Evolutionary conservation across 768 basidiomycete species (phyloP).

Genomic region (Mycena maculata): DNA sequence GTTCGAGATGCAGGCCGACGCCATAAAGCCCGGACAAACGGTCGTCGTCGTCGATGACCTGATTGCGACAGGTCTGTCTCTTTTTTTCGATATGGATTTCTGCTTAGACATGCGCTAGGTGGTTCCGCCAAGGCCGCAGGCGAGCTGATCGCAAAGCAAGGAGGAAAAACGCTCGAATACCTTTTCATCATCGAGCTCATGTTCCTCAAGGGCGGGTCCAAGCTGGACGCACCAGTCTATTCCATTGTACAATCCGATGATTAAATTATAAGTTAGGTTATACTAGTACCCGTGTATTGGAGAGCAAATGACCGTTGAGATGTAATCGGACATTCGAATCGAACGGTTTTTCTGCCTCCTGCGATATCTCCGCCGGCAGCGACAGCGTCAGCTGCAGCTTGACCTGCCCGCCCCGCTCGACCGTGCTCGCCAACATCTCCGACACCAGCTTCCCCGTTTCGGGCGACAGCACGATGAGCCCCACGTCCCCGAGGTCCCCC

Average conservation of each 20-base stretch:
- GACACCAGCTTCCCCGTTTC: conserved; percentile 64
- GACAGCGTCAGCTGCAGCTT: conserved; percentile 57
- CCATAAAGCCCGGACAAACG: conserved; percentile 83
- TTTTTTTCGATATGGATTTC: conserved; percentile 3
- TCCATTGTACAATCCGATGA: conserved; percentile 87
- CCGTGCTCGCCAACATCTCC: conserved; percentile 66
- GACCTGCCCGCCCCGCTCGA: conserved; percentile 60
- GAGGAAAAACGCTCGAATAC: conserved; percentile 91
- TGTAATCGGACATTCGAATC: conserved; percentile 65
- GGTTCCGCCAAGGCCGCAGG: conserved; percentile 96
- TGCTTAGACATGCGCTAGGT: conserved; percentile 56
- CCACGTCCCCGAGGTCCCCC: conserved; percentile 69
- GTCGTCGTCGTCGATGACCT: conserved; percentile 94
- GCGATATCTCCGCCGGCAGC: conserved; percentile 36
- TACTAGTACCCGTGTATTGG: conserved; percentile 79
- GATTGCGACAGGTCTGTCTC: conserved; percentile 86
- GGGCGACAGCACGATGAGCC: conserved; percentile 67
- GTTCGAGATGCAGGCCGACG: conserved; percentile 95
- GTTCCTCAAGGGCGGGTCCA: conserved; percentile 78
- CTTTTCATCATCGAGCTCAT: conserved; percentile 91
- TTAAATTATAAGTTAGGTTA: conserved; percentile 58
- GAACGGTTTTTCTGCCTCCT: conserved; percentile 39
- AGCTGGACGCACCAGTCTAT: conserved; percentile 89
- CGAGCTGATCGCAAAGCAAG: conserved; percentile 83
- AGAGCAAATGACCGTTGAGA: conserved; percentile 79